Evolutionary conservation across 768 basidiomycete species (phyloP).

Genomic region (Boletus huronensis): DNA sequence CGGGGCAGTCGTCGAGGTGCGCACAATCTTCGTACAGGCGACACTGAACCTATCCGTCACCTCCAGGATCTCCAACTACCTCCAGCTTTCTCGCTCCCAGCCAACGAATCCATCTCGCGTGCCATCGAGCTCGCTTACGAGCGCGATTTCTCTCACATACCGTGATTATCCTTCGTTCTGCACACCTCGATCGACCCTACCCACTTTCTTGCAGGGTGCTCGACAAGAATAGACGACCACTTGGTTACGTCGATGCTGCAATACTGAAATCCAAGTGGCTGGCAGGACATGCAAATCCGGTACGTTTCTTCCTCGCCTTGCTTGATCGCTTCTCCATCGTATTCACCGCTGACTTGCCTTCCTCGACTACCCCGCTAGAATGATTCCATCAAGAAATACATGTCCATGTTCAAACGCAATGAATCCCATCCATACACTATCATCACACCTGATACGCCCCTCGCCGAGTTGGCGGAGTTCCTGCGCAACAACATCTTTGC

Average conservation of each 20-base stretch:
- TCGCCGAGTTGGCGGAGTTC: conserved; percentile 81
- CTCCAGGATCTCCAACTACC: conserved; percentile 66
- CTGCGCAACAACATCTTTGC: conserved; percentile 71
- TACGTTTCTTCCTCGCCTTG: conserved; percentile 34
- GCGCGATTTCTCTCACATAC: conserved; percentile 90
- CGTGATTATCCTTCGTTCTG: conserved; percentile 45
- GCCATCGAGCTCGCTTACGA: conserved; percentile 90
- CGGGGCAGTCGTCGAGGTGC: conserved; percentile 87
- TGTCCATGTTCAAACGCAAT: conserved; percentile 71
- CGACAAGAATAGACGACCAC: conserved; percentile 62
- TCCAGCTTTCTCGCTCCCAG: conserved; percentile 81
- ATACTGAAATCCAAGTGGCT: conserved; percentile 77
- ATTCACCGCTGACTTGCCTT: not conserved
- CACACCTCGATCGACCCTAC: not conserved
- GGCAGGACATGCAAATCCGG: conserved; percentile 65
- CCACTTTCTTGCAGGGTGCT: conserved; percentile 56
- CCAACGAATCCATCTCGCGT: conserved; percentile 63
- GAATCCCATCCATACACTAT: conserved; percentile 65
- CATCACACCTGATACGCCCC: conserved; percentile 76
- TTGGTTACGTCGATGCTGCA: conserved; percentile 83
- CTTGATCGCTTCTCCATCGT: not conserved
- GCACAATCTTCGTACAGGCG: not conserved
- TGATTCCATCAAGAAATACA: conserved; percentile 67
- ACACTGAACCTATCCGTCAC: not conserved
- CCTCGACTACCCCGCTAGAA: conserved; percentile 37